Percentiles rank a stretch among this genome's conserved stretches.
Conservation (phyloP, 1,284 basidiomycete genomes). For the Sporisorium graminicola region DNA sequence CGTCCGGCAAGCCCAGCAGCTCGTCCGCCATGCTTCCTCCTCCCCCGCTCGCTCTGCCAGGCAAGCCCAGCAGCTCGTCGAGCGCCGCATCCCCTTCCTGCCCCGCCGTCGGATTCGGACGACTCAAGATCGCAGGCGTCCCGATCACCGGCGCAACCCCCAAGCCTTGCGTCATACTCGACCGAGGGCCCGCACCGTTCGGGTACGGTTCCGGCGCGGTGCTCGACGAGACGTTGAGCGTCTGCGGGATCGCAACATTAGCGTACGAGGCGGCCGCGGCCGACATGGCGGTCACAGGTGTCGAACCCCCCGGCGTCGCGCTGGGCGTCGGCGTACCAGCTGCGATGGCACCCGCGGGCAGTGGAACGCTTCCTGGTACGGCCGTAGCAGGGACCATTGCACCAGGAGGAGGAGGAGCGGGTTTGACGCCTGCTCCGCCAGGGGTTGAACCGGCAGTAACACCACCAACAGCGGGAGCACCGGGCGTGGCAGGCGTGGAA, state of each 20-base stretch:
- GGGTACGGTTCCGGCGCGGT: conserved; percentile 61
- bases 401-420: neutral
- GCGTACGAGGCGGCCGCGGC: conserved; percentile 35
- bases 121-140: conserved; percentile 63
- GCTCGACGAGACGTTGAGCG: conserved; percentile 42
- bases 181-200: conserved; percentile 55
- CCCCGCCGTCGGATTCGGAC: conserved; percentile 51
- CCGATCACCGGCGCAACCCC: conserved; percentile 60
- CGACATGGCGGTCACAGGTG: conserved; percentile 34
- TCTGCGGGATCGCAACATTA: conserved; percentile 43
- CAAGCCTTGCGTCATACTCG: conserved; percentile 62
- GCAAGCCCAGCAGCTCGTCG: conserved; percentile 30
- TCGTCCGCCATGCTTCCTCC: conserved; percentile 22
- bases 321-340: neutral
- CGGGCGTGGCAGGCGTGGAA: conserved; percentile 12
- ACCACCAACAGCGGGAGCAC: neutral
- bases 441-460: too few species aligned
- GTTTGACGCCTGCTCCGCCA: neutral
- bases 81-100: conserved; percentile 12
- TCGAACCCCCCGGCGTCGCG: neutral
- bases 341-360: conserved; percentile 1
- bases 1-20: conserved; percentile 14
- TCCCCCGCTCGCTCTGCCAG: neutral
- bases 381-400: neutral
- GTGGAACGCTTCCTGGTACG: neutral